Evolutionary conservation across 2,329 filamentous ascomycete species (phyloP), one percentile per base, ranked within the genome.

Genomic region (Fusarium buxicola): DNA sequence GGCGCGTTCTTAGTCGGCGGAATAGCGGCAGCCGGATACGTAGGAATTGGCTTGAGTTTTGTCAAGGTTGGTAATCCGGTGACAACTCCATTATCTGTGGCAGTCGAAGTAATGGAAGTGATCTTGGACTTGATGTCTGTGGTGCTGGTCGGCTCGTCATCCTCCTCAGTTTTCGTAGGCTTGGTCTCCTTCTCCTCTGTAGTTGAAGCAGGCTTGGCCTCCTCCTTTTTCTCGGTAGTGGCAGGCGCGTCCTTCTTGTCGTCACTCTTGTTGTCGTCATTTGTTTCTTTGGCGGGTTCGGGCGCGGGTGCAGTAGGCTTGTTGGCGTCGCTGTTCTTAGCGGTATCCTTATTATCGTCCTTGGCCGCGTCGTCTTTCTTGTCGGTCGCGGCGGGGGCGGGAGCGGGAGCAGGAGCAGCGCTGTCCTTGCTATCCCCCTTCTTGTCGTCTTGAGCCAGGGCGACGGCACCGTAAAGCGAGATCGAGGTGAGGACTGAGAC

Each of bases 1-100:
- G 94, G 93, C 6, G 95, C 95, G 72, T 90, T 86, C 34, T 86
- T 83, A 4, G 92, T 97, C 24, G 93, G 91, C 8, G 95, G 95
- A 3, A 98, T 89, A 24, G 87, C 85, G 5, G 92, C 83, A 2
- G 90, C 79, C 6, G 94, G 91, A 64, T 90, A 91, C 18, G 86
- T 85, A 64, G 80, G 80, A 47, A 82, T 75, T 5, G 70, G 62
- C 12, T 70, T 75, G 46, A 73, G 61, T 46, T 72, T 72, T 27
- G 81, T 78, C 61, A 84, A 73, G 3, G 78, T 79, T 2, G 82
- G 81, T 41, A 82, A 71, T 43, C 68, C 73, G 21, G 72, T 77
- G 21, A 73, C 58, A 18, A 65, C 66, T 21, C 60, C 59, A 27
- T 66, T 65, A 10, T 65, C 68, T 18, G 60, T 63, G 7, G 63